Percentiles rank a stretch among this genome's conserved stretches.
Conservation (phyloP, 495 filamentous ascomycete genomes). For the Trichoderma orchidacearum region DNA sequence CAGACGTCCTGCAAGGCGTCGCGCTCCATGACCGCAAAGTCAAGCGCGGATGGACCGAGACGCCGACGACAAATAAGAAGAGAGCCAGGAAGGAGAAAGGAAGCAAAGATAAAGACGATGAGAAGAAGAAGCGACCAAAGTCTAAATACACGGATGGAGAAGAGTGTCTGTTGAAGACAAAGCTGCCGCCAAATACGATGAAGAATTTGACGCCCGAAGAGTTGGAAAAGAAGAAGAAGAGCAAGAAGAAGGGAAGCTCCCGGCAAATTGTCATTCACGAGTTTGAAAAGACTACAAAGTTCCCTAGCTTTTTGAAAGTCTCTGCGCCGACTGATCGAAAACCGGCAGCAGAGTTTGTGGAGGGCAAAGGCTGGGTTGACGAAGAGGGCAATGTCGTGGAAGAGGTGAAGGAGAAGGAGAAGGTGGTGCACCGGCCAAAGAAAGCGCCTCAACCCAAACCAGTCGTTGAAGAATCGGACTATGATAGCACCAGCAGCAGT, state of each 20-base stretch:
- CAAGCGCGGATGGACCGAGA: slow-evolving; percentile 76
- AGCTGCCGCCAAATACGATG: slow-evolving; percentile 47
- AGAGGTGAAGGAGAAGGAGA: slow-evolving; percentile 16
- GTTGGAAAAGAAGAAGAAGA: slow-evolving; percentile 38
- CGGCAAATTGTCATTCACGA: slow-evolving; percentile 59
- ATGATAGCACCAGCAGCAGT: slow-evolving; percentile 19
- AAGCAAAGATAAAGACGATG: slow-evolving; percentile 33
- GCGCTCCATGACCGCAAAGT: slow-evolving; percentile 66
- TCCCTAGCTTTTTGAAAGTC: slow-evolving; percentile 59
- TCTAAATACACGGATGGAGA: slow-evolving; percentile 68
- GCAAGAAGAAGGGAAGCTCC: slow-evolving; percentile 34
- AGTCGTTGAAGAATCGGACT: slow-evolving; percentile 7
- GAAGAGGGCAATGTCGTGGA: slow-evolving; percentile 65
- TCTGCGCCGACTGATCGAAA: slow-evolving; percentile 16
- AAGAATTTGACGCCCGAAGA: slow-evolving; percentile 16
- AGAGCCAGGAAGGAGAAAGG: slow-evolving; percentile 39
- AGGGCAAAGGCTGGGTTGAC: slow-evolving; percentile 85
- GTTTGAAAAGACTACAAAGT: slow-evolving; percentile 64
- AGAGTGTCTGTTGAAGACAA: slow-evolving; percentile 75
- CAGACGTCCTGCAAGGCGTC: slow-evolving; percentile 51
- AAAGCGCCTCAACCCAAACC: slow-evolving; percentile 5
- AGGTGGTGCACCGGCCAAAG: slow-evolving; percentile 1
- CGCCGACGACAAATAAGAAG: slow-evolving; percentile 34
- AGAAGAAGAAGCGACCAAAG: slow-evolving; percentile 38
- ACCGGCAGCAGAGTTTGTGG: slow-evolving; percentile 40